These are phyloP conservation scores for Aphanomyces astaci DNA, from an alignment of 352 stramenopile species.

Conservation along the genomic window DNA sequence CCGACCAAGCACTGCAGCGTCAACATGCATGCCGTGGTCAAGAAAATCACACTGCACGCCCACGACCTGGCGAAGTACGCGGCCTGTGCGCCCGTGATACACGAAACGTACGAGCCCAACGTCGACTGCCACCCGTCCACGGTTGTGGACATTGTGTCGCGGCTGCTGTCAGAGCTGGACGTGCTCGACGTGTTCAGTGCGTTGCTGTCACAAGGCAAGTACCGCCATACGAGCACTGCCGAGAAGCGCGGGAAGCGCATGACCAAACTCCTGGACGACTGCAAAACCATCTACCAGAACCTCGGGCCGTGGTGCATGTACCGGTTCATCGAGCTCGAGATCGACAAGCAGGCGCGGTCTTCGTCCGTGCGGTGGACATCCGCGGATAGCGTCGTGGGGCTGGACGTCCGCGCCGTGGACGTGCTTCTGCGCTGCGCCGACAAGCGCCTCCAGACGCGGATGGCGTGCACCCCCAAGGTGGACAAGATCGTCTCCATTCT, in stretches of 20 bases:
- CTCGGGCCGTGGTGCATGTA: conserved; percentile 71
- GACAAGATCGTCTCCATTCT: conserved; percentile 53
- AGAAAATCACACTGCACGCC: conserved; percentile 55
- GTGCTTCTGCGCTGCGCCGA: conserved; percentile 38
- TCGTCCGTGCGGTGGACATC: conserved; percentile 45
- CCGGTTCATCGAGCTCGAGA: conserved; percentile 59
- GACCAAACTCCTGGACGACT: conserved; percentile 51
- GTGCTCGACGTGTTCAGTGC: conserved; percentile 38
- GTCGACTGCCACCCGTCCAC: background rate
- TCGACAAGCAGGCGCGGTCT: conserved; percentile 47
- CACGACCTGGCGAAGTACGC: conserved; percentile 53
- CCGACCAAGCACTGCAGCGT: conserved; percentile 61
- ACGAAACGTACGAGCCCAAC: conserved; percentile 39
- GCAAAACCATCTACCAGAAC: conserved; percentile 49
- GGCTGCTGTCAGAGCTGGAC: conserved; percentile 22
- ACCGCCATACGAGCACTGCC: conserved; percentile 28
- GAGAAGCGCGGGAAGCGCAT: conserved; percentile 40
- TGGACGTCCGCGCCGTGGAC: conserved; percentile 45
- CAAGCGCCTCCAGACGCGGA: conserved; percentile 37
- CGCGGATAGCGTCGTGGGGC: conserved; percentile 46
- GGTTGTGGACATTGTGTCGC: background rate
- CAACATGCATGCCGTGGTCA: conserved; percentile 57
- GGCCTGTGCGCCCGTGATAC: conserved; percentile 54
- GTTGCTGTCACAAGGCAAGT: conserved; percentile 45
- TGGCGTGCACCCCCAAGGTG: conserved; percentile 48